These are phyloP conservation scores for Eremomyces bilateralis DNA, from an alignment of 495 filamentous ascomycete genomes.

Conservation along the genomic window DNA sequence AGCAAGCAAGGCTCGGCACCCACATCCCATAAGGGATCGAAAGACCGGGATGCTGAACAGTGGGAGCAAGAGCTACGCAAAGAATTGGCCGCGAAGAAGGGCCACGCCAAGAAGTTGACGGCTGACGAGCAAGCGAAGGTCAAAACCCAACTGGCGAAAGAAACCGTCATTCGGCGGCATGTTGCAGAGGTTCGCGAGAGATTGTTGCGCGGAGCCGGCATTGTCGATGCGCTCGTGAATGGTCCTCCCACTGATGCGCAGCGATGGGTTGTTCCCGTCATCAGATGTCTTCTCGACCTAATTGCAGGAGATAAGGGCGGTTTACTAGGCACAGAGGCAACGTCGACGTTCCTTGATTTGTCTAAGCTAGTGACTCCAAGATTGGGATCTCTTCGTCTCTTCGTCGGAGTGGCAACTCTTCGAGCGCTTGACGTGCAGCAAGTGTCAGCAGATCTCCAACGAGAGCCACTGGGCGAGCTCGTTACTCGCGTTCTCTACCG, in stretches of 20 bases:
- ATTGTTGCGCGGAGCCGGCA: slow-evolving; percentile 58
- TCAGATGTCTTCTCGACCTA: slow-evolving; percentile 43
- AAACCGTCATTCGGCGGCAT: slow-evolving; percentile 49
- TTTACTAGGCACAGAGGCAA: slow-evolving; percentile 58
- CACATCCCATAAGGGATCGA: slow-evolving; percentile 47
- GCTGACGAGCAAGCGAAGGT: slow-evolving; percentile 75
- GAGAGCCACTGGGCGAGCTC: slow-evolving; percentile 29
- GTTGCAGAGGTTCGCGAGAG: slow-evolving; percentile 44
- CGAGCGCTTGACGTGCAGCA: slow-evolving; percentile 60
- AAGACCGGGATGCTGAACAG: slow-evolving; percentile 86
- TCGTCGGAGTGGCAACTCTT: slow-evolving; percentile 72
- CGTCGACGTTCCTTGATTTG: slow-evolving; percentile 55
- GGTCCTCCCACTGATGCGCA: slow-evolving; percentile 69
- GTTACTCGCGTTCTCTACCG: slow-evolving; percentile 80
- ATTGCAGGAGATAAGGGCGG: slow-evolving; percentile 61
- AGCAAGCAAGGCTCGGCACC: slow-evolving; percentile 41
- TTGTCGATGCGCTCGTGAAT: slow-evolving; percentile 58
- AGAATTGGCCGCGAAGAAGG: slow-evolving; percentile 80
- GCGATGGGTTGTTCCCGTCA: slow-evolving; percentile 64
- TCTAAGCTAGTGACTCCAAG: slow-evolving; percentile 49
- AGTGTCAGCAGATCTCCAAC: slow-evolving; percentile 27
- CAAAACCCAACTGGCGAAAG: slow-evolving; percentile 75
- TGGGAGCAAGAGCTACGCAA: slow-evolving; percentile 88
- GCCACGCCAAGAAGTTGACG: slow-evolving; percentile 74
- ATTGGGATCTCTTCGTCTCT: slow-evolving; percentile 53